Conservation (phyloP, 768 basidiomycete genomes). For the Xerocomus spinulosus region DNA sequence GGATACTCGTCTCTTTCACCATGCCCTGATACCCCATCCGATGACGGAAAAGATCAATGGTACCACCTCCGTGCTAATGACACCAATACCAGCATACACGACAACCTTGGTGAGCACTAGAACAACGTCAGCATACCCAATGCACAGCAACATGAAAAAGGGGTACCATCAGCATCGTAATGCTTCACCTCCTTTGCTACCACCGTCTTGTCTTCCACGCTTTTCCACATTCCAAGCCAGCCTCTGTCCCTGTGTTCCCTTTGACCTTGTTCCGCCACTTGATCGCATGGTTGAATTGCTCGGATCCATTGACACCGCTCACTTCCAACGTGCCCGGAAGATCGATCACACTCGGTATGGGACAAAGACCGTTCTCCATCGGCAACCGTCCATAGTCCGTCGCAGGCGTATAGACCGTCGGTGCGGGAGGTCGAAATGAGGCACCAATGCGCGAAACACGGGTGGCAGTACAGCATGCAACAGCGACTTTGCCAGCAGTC, state of each 20-base stretch:
- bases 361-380: constrained; percentile 52
- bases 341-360: constrained; percentile 86
- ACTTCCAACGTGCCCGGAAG: constrained; percentile 46
- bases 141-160: constrained; percentile 21
- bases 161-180: constrained; percentile 79
- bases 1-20: constrained; percentile 23
- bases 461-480: constrained; percentile 78
- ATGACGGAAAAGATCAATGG: constrained; percentile 66
- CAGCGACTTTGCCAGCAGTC: constrained; percentile 75
- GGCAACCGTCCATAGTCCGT: constrained; percentile 80
- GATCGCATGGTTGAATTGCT: constrained; percentile 32
- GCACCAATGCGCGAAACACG: constrained; percentile 70
- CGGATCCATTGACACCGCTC: constrained; percentile 36
- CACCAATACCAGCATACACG: constrained; percentile 83
- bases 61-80: constrained; percentile 55
- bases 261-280: constrained; percentile 18
- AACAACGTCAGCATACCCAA: constrained; percentile 4
- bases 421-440: constrained; percentile 67
- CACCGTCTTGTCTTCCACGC: constrained; percentile 30
- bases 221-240: constrained; percentile 21
- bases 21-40: constrained; percentile 59
- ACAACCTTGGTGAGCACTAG: constrained; percentile 85
- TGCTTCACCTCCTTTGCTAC: constrained; percentile 45
- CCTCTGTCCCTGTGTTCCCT: constrained; percentile 28
- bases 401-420: constrained; percentile 85